Base-by-base conservation (phyloP, 2,329 filamentous ascomycete species). In the Penicillium aurantiogriseum region DNA sequence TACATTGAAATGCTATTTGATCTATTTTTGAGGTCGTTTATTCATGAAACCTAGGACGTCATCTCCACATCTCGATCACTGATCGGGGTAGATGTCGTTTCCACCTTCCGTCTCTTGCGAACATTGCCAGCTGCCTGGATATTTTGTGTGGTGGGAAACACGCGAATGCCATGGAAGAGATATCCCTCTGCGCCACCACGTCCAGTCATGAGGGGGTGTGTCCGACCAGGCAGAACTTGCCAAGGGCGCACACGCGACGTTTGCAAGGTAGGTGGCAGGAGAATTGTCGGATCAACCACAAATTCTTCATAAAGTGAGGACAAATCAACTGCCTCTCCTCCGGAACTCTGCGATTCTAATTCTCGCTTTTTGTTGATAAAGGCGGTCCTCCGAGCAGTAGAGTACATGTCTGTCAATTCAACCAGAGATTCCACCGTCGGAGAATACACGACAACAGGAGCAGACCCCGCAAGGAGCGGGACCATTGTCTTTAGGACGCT, bases 201-300 rank as follows among this genome's bases (percentile, higher is more conserved):
- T 38, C 87, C 87, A 58, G 90, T 96, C 94, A 99, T 99, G 54
- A 95, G 76, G 7, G 94, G 94, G 77, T 99, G 94, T 51, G 94
- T 97, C 53, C 94, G 81, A 0, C 91, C 90, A 0, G 94, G 94
- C 46, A 99, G 75, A 2, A 97, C 92, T 78, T 99, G 94, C 90
- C 91, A 97, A 52, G 85, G 81, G 60, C 89, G 83, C 5, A 89
- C 87, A 15, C 91, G 82, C 47, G 88, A 90, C 2, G 88, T 94
- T 77, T 97, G 92, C 52, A 99, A 80, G 13, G 83, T 85, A 0
- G 91, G 87, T 0, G 88, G 90, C 0, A 97, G 82, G 4, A 99
- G 74, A 51, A 96, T 76, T 2, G 91, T 89, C 0, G 94, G 94
- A 71, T 99, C 94, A 15, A 97, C 74, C 0, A 91, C 90, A 70